Evolutionary conservation across 1,284 basidiomycete species (phyloP).

Genomic region (Coniophora puteana): DNA sequence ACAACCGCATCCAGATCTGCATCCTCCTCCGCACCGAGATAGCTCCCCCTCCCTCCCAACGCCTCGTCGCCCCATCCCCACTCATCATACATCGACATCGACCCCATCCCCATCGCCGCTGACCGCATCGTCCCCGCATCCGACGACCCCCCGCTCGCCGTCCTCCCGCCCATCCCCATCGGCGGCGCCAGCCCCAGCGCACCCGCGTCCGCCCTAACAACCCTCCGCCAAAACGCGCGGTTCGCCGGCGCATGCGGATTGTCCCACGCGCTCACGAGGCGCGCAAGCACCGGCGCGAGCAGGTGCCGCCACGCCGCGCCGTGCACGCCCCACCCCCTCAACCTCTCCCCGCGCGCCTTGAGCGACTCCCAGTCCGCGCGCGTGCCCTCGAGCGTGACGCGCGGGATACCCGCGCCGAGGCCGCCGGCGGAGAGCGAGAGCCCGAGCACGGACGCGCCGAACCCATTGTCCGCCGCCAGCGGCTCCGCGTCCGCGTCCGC

Average conservation of each 20-base stretch:
- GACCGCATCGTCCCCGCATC: too few relatives aligned
- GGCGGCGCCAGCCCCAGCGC: conserved; percentile 24
- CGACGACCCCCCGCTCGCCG: too few relatives aligned
- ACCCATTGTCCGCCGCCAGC: too few relatives aligned
- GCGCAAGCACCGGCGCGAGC: conserved; percentile 34
- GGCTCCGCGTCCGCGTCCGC: too few relatives aligned
- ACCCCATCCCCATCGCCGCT: too few relatives aligned
- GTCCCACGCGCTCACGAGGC: conserved; percentile 35
- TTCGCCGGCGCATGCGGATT: conserved; percentile 23
- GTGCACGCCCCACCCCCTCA: conserved; percentile 34
- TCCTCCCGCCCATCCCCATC: too few relatives aligned
- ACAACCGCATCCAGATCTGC: too few relatives aligned
- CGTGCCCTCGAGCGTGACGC: conserved; percentile 41
- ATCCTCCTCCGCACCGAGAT: too few relatives aligned
- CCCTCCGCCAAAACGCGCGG: conserved; percentile 35
- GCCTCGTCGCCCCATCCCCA: too few relatives aligned
- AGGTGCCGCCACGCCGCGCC: conserved; percentile 33
- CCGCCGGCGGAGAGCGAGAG: too few relatives aligned
- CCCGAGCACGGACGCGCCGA: conserved; percentile 23
- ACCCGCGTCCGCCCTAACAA: conserved; percentile 19
- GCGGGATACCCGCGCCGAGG: conserved; percentile 41
- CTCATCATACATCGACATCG: too few relatives aligned
- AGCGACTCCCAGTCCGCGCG: conserved; percentile 34
- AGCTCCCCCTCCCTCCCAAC: too few relatives aligned
- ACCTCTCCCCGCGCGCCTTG: conserved; percentile 30